Evolutionary conservation across 2,329 filamentous ascomycete genomes (phyloP).

Genomic region (Paramyrothecium roridum): DNA sequence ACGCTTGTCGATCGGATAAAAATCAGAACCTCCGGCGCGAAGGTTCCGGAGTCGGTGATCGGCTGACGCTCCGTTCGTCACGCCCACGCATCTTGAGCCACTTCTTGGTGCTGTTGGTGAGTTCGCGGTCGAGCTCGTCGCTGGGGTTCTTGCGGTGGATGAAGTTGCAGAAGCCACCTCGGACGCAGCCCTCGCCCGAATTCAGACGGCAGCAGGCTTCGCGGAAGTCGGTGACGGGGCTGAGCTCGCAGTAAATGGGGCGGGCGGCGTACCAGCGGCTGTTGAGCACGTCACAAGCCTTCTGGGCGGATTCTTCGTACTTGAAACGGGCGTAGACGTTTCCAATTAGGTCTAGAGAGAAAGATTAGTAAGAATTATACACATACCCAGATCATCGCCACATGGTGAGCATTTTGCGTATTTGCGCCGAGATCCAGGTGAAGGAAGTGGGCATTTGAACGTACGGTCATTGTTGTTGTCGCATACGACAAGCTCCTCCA

Average conservation of each 20-base stretch:
- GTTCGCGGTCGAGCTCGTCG: conserved; percentile 81
- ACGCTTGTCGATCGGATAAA: conserved; percentile 3
- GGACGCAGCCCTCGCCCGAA: conserved; percentile 88
- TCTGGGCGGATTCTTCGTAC: conserved; percentile 94
- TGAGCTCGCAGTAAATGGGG: conserved; percentile 97
- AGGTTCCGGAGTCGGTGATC: conserved; percentile 85
- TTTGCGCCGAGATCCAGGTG: no score
- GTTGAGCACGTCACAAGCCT: conserved; percentile 91
- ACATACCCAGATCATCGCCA: no score
- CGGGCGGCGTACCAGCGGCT: conserved; percentile 94
- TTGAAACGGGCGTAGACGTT: conserved; percentile 99
- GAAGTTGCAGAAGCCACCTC: conserved; percentile 98
- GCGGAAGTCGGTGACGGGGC: conserved; percentile 94
- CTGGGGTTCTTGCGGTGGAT: conserved; percentile 96
- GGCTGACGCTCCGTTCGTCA: conserved; percentile 76
- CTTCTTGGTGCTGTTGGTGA: conserved; percentile 90
- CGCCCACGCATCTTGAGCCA: conserved; percentile 84
- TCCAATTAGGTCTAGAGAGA: conserved; percentile 75
- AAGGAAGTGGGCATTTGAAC: conserved; percentile 17
- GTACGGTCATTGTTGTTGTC: conserved; percentile 98
- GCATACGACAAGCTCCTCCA: conserved; percentile 97
- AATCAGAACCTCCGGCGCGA: conserved; percentile 65
- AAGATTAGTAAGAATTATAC: conserved; percentile 15
- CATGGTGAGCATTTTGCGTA: no score
- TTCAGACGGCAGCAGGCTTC: conserved; percentile 97